Evolutionary conservation across 2,329 filamentous ascomycete genomes (phyloP).

Genomic region (Xylogone sp.): DNA sequence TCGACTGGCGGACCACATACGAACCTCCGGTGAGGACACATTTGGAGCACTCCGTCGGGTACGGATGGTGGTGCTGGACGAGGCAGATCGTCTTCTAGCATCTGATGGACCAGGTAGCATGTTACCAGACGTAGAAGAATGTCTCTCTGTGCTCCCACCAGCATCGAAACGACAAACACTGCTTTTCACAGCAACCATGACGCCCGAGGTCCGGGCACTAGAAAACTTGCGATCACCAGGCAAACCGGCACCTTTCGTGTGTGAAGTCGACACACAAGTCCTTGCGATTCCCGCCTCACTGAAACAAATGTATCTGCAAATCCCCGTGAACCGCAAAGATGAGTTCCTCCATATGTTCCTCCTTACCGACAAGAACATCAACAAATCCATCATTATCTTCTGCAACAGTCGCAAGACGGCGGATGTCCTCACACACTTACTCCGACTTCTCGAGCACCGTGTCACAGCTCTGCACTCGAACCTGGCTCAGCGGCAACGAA

Average conservation of each 20-base stretch:
- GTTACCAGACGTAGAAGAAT: slow-evolving; percentile 91
- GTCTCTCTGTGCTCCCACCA: slow-evolving; percentile 75
- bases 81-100: slow-evolving; percentile 85
- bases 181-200: slow-evolving; percentile 94
- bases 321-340: slow-evolving; percentile 89
- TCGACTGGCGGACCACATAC: slow-evolving; percentile 88
- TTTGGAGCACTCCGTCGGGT: slow-evolving; percentile 75
- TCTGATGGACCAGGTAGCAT: slow-evolving; percentile 74
- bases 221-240: slow-evolving; percentile 65
- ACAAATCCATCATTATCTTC: slow-evolving; percentile 85
- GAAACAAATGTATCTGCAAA: slow-evolving; percentile 79
- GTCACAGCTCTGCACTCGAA: slow-evolving; percentile 89
- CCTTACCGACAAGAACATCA: slow-evolving; percentile 68
- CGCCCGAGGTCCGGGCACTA: slow-evolving; percentile 82
- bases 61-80: slow-evolving; percentile 86
- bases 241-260: slow-evolving; percentile 79
- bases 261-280: slow-evolving; percentile 74
- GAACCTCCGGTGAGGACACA: slow-evolving; percentile 87
- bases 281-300: slow-evolving; percentile 79
- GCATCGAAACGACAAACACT: slow-evolving; percentile 81
- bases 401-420: slow-evolving; percentile 89
- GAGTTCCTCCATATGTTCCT: slow-evolving; percentile 91
- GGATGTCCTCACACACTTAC: slow-evolving; percentile 81
- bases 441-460: slow-evolving; percentile 81
- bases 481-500: slow-evolving; percentile 79